Conservation (phyloP, 2,329 filamentous ascomycete species). For the Aspergillus pseudotamarii region DNA sequence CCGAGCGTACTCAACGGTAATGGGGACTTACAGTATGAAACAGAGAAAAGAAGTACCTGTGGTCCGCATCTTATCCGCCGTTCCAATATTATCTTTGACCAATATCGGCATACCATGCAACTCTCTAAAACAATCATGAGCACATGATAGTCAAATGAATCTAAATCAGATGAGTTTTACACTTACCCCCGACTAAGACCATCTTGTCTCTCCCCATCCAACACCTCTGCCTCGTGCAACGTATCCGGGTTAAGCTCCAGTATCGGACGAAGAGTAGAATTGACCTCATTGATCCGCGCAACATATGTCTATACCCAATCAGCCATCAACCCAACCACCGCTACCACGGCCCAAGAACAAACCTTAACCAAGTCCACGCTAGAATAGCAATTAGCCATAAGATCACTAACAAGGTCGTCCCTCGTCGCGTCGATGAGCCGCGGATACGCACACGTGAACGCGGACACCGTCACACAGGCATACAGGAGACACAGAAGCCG, state of each 20-base stretch:
- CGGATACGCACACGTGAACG: constrained; percentile 28
- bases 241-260: constrained; percentile 61
- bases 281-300: constrained; percentile 56
- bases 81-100: constrained; percentile 70
- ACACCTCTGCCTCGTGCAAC: constrained; percentile 48
- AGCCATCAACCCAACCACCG: background rate
- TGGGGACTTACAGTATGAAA: background rate
- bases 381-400: constrained; percentile 55
- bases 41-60: constrained; percentile 39
- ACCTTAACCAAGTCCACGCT: constrained; percentile 60
- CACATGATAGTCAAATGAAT: background rate
- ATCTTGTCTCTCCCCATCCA: constrained; percentile 53
- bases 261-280: constrained; percentile 55
- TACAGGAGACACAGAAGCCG: constrained; percentile 4
- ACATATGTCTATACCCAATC: constrained; percentile 50
- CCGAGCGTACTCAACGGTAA: background rate
- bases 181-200: constrained; percentile 50
- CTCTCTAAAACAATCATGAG: constrained; percentile 41
- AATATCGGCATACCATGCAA: constrained; percentile 68
- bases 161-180: background rate
- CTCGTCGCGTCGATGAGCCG: constrained; percentile 54
- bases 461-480: background rate
- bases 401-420: constrained; percentile 54
- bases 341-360: background rate
- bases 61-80: constrained; percentile 64